phyloP scores from a whole-genome alignment of 2,329 filamentous ascomycete species.

The Claviceps humidiphila region DNA sequence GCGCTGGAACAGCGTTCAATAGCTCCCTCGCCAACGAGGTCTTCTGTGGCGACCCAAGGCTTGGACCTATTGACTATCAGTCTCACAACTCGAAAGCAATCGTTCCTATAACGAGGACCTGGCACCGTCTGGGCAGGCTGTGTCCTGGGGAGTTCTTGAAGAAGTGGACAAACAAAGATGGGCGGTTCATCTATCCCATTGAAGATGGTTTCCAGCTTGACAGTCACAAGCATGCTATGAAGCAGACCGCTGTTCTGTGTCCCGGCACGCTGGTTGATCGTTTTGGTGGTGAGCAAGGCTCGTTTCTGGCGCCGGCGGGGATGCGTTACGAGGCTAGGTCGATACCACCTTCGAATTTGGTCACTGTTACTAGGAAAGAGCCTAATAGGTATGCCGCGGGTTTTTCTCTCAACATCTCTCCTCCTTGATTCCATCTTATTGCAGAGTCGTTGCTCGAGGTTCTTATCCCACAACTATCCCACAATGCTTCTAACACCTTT shows the following conservation, averaged over 20 bases:
- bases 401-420: too few relatives aligned
- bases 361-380: not conserved
- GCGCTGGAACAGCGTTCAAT: not conserved
- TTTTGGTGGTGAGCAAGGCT: not conserved
- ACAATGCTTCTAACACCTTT: not conserved
- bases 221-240: not conserved
- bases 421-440: too few relatives aligned
- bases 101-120: not conserved
- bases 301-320: not conserved
- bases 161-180: not conserved
- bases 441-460: too few relatives aligned
- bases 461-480: too few relatives aligned
- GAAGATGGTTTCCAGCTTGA: not conserved
- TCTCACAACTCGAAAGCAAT: not conserved
- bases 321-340: not conserved
- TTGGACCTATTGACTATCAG: not conserved
- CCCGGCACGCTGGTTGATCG: not conserved
- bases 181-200: not conserved
- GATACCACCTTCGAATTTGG: not conserved
- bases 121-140: not conserved
- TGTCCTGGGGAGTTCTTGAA: not conserved
- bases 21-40: not conserved
- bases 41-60: not conserved
- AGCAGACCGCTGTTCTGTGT: not conserved
- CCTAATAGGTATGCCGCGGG: not conserved